These are phyloP conservation scores for Aspergillus sclerotioniger DNA, from an alignment of 495 filamentous ascomycete species.

Conservation along the genomic window DNA sequence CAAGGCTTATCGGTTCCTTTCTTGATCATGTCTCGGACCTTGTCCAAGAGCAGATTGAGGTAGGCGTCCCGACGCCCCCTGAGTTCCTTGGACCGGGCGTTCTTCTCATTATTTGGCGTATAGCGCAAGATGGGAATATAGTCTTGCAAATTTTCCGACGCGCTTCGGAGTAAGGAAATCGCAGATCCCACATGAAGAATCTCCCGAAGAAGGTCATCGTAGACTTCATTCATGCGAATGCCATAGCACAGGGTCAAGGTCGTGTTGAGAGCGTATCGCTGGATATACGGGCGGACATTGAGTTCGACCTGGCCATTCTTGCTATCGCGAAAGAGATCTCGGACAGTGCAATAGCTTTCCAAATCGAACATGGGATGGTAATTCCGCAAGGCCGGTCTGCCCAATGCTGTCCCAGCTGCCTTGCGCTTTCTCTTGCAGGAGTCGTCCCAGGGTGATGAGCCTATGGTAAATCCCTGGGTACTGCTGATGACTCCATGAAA, in stretches of 20 bases:
- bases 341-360: constrained; percentile 47
- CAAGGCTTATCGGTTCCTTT: constrained; percentile 53
- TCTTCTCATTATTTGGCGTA: constrained; percentile 49
- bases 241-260: constrained; percentile 54
- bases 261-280: constrained; percentile 51
- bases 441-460: constrained; percentile 50
- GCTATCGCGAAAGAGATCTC: constrained; percentile 45
- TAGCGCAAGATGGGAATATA: constrained; percentile 49
- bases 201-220: constrained; percentile 48
- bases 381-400: constrained; percentile 42
- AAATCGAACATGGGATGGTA: constrained; percentile 54
- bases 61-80: constrained; percentile 46
- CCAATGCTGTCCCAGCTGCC: constrained; percentile 46
- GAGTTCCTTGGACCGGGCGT: constrained; percentile 41
- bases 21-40: constrained; percentile 47
- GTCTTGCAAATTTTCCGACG: constrained; percentile 52
- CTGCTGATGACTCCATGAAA: constrained; percentile 49
- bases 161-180: constrained; percentile 47
- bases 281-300: constrained; percentile 42
- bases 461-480: constrained; percentile 47
- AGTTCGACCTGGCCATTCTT: constrained; percentile 36
- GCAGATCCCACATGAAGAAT: constrained; percentile 50
- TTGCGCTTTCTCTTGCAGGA: constrained; percentile 52
- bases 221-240: constrained; percentile 52
- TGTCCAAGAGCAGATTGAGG: constrained; percentile 44